Evolutionary conservation across 768 basidiomycete species (phyloP).

Genomic region (Pilatotrama ljubarskyi): DNA sequence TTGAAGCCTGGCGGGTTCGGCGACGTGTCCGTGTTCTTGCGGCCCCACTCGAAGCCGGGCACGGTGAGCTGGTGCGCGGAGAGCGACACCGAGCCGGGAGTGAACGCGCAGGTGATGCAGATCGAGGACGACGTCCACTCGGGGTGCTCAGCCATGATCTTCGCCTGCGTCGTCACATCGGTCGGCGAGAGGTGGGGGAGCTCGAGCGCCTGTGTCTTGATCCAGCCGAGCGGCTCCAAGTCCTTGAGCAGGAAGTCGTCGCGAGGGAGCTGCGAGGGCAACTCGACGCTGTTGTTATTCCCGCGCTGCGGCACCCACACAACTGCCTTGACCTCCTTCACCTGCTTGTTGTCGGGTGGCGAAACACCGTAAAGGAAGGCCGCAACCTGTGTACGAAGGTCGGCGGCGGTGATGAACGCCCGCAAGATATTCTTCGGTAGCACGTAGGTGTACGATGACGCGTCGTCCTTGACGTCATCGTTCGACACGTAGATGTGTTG

Average conservation of each 20-base stretch:
- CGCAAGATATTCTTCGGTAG: slow-evolving; percentile 96
- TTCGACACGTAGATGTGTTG: slow-evolving; percentile 99
- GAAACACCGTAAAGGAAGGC: slow-evolving; percentile 92
- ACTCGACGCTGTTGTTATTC: slow-evolving; percentile 90
- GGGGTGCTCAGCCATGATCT: slow-evolving; percentile 94
- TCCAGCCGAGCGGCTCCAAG: slow-evolving; percentile 92
- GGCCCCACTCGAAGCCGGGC: slow-evolving; percentile 96
- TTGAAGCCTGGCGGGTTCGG: slow-evolving; percentile 92
- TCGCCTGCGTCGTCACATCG: slow-evolving; percentile 93
- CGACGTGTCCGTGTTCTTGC: slow-evolving; percentile 88
- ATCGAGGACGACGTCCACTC: slow-evolving; percentile 95
- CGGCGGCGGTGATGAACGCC: slow-evolving; percentile 89
- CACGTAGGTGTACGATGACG: slow-evolving; percentile 91
- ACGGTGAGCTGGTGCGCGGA: slow-evolving; percentile 90
- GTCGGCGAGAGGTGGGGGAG: slow-evolving; percentile 89
- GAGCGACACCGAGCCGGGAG: slow-evolving; percentile 94
- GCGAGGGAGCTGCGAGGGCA: slow-evolving; percentile 86
- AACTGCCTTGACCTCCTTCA: slow-evolving; percentile 97
- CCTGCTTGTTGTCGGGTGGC: slow-evolving; percentile 94
- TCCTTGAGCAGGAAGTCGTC: slow-evolving; percentile 96
- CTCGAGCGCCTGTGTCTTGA: slow-evolving; percentile 95
- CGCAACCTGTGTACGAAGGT: slow-evolving; percentile 94
- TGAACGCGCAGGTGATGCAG: slow-evolving; percentile 93
- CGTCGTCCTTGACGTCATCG: slow-evolving; percentile 98
- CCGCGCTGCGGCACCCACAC: slow-evolving; percentile 99